These are phyloP conservation scores for Neofusicoccum cordaticola DNA, from an alignment of 2,329 filamentous ascomycete species.

Conservation along the genomic window DNA sequence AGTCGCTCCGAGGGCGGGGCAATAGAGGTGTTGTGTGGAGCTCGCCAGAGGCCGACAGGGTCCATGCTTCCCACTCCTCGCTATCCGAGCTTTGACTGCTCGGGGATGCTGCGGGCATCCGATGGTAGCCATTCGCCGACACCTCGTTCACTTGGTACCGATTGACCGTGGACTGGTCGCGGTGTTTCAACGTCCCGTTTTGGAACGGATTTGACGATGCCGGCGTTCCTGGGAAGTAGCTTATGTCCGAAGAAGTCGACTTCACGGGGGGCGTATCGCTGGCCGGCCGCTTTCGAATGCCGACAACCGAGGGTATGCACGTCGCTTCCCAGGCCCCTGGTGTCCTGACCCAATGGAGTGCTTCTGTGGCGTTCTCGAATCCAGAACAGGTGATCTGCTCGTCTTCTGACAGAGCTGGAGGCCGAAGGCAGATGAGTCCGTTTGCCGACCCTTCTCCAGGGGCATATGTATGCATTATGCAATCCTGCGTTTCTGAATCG, in stretches of 20 bases:
- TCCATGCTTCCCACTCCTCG: constrained; percentile 55
- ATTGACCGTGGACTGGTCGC: not conserved
- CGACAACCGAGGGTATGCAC: constrained; percentile 59
- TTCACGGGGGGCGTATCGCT: constrained; percentile 28
- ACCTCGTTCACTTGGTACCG: not conserved
- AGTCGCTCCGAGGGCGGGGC: constrained; percentile 5
- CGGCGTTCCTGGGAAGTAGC: constrained; percentile 7
- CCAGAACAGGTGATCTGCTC: constrained; percentile 33
- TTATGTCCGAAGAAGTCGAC: constrained; percentile 8
- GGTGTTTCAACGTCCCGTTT: constrained; percentile 11
- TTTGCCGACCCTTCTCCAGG: constrained; percentile 52
- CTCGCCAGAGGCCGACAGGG: constrained; percentile 47
- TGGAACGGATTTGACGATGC: constrained; percentile 5
- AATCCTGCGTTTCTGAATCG: constrained; percentile 57
- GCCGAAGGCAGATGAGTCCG: constrained; percentile 56
- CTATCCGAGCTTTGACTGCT: constrained; percentile 21
- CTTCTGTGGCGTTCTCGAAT: constrained; percentile 46
- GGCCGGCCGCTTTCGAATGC: constrained; percentile 53
- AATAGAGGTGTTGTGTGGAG: constrained; percentile 41
- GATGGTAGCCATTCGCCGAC: not conserved
- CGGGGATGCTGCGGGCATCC: not conserved
- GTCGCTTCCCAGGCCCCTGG: constrained; percentile 66
- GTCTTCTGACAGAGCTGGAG: constrained; percentile 28
- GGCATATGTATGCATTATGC: constrained; percentile 63
- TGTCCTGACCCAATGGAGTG: constrained; percentile 55